Conservation (phyloP, 2,329 filamentous ascomycete species). For the Sporothrix pallida region DNA sequence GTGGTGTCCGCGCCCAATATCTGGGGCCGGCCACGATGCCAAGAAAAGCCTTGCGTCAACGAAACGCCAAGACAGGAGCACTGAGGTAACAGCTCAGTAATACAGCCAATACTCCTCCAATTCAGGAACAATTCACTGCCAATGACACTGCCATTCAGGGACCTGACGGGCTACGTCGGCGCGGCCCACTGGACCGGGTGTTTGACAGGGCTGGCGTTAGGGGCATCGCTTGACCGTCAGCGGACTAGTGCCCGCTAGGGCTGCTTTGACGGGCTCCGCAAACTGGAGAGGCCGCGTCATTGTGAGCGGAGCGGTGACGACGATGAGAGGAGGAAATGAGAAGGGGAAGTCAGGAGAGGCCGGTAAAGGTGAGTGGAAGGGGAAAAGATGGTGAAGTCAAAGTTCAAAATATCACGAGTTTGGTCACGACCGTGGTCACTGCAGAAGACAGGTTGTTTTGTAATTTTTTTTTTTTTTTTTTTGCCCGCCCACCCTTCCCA, state of each 20-base stretch:
- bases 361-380: neutral
- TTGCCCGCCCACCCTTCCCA: too few species aligned
- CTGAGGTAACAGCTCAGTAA: neutral
- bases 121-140: neutral
- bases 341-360: neutral
- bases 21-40: neutral
- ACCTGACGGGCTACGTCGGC: neutral
- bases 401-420: neutral
- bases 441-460: too few species aligned
- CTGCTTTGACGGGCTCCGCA: neutral
- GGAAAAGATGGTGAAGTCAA: neutral
- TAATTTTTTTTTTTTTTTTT: too few species aligned
- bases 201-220: neutral
- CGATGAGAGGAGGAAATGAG: neutral
- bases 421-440: too few species aligned
- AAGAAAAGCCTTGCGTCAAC: slow-evolving; percentile 16
- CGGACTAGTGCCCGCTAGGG: slow-evolving; percentile 9
- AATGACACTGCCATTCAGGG: neutral
- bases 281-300: slow-evolving; percentile 24
- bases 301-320: neutral
- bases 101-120: neutral
- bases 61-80: slow-evolving; percentile 4
- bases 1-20: too few species aligned
- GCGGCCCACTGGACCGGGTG: neutral
- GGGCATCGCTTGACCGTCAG: neutral